Evolutionary conservation across 257 asterid species (phyloP).

Genomic region (Haberlea rhodopensis): DNA sequence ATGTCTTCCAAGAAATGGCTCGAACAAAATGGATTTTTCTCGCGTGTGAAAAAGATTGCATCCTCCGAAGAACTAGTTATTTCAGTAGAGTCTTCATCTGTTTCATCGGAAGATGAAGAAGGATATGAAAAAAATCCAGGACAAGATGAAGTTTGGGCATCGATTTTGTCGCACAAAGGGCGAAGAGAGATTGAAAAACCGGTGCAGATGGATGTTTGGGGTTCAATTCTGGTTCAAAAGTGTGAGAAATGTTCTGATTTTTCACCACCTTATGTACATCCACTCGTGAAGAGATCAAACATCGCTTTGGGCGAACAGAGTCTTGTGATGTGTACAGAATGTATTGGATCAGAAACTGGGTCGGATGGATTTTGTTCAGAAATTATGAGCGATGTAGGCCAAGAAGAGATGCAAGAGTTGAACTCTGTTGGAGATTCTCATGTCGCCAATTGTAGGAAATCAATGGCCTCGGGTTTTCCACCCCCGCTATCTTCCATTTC

Average conservation of each 20-base stretch:
- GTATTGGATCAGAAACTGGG: no score
- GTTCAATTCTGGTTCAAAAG: slow-evolving; percentile 42
- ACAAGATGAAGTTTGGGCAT: slow-evolving; percentile 53
- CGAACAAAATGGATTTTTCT: no score
- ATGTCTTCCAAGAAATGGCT: slow-evolving; percentile 59
- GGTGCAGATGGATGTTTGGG: slow-evolving; percentile 33
- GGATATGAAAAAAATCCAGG: slow-evolving; percentile 27
- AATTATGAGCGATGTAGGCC: slow-evolving; percentile 26
- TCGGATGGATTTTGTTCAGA: slow-evolving; percentile 49
- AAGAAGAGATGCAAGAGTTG: slow-evolving; percentile 10
- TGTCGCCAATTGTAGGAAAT: slow-evolving; percentile 41
- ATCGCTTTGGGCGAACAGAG: slow-evolving; percentile 55
- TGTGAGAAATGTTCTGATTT: slow-evolving; percentile 21
- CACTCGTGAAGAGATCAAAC: slow-evolving; percentile 45
- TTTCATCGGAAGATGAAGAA: slow-evolving; percentile 30
- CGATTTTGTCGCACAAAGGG: slow-evolving; percentile 39
- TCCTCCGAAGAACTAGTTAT: slow-evolving; percentile 25
- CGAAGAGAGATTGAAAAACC: background rate
- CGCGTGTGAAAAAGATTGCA: slow-evolving; percentile 33
- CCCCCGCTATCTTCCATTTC: slow-evolving; percentile 69
- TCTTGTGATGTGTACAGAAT: slow-evolving; percentile 79
- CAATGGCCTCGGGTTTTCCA: slow-evolving; percentile 53
- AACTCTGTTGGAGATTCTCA: slow-evolving; percentile 29
- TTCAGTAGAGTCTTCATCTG: slow-evolving; percentile 14
- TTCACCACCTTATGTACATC: slow-evolving; percentile 55